Conservation (phyloP, 2,329 filamentous ascomycete genomes). For the Trichoderma sp. region DNA sequence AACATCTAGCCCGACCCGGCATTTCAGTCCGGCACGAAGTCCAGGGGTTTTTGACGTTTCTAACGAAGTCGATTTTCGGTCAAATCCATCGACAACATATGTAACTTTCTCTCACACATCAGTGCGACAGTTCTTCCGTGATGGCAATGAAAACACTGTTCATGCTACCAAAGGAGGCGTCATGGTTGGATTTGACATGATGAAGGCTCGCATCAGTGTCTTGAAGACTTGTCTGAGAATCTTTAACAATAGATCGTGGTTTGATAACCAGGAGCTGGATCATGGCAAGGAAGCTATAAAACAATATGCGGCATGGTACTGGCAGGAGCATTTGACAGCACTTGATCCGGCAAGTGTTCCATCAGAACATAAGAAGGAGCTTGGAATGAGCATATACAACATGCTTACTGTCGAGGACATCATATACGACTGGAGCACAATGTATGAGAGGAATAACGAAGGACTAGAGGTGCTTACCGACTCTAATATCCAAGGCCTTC, state of each 20-base stretch:
- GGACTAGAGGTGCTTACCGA: slow-evolving; percentile 44
- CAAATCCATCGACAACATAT: slow-evolving; percentile 40
- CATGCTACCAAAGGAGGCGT: slow-evolving; percentile 22
- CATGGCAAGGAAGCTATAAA: slow-evolving; percentile 33
- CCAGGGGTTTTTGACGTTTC: slow-evolving; percentile 34
- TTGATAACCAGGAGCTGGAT: slow-evolving; percentile 30
- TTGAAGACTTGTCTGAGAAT: slow-evolving; percentile 40
- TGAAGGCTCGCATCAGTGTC: slow-evolving; percentile 37
- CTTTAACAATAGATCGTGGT: slow-evolving; percentile 37
- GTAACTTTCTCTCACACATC: slow-evolving; percentile 43
- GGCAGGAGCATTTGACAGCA: slow-evolving; percentile 42
- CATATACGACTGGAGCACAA: slow-evolving; percentile 41
- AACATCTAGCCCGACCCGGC: slow-evolving; percentile 22
- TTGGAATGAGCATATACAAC: slow-evolving; percentile 35
- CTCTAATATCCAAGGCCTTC: slow-evolving; percentile 37
- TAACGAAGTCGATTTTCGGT: slow-evolving; percentile 41
- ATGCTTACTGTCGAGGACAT: slow-evolving; percentile 40
- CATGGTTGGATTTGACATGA: slow-evolving; percentile 37
- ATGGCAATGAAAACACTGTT: slow-evolving; percentile 29
- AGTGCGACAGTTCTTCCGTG: slow-evolving; percentile 40
- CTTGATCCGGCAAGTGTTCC: slow-evolving; percentile 33
- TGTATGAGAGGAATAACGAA: slow-evolving; percentile 42
- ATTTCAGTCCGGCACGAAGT: slow-evolving; percentile 30
- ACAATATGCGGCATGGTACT: slow-evolving; percentile 46
- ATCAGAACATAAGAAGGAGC: slow-evolving; percentile 31